Evolutionary conservation across 2,329 filamentous ascomycete genomes (phyloP), one percentile per base, ranked within the genome.

Genomic region (Boeremia lycopersici): DNA sequence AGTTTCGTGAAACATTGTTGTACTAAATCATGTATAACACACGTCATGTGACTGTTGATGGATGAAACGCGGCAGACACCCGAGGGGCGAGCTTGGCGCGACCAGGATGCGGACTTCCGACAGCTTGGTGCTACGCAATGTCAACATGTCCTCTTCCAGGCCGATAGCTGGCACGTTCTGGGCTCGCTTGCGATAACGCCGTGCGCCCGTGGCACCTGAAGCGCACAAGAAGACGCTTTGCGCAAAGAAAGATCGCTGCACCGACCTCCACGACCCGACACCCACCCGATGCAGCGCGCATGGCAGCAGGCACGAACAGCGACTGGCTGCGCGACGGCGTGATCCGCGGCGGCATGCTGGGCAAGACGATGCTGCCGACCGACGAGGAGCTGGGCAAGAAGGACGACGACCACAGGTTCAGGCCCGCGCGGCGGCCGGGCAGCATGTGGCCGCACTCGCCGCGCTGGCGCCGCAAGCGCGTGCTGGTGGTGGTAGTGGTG

Each of bases 321-420:
- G 61, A 61, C 62, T 68, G 65, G 66, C 39, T 72, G 56, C 63
- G 65, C 53, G 62, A 68, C 43, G 61, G 64, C 39, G 55, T 61
- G 30, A 65, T 64, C 29, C 48, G 67, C 35, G 59, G 62, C 53
- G 69, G 50, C 62, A 74, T 75, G 71, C 55, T 71, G 57, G 60
- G 63, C 74, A 73, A 78, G 70, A 63, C 73, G 72, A 70, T 79
- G 17, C 78, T 82, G 59, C 71, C 77, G 23, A 79, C 76, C 53
- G 85, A 88, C 67, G 84, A 86, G 74, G 84, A 87, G 78, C 78
- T 86, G 55, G 85, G 84, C 53, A 88, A 87, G 74, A 84, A 84
- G 68, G 82, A 88, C 71, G 86, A 88, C 70, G 84, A 87, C 71
- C 82, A 84, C 71, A 43, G 42, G 36, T 67, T 52, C 48, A 78